Evolutionary conservation across 441 rosid genomes (phyloP), one percentile per base, ranked within the genome.

Genomic region (Eruca vesicaria): DNA sequence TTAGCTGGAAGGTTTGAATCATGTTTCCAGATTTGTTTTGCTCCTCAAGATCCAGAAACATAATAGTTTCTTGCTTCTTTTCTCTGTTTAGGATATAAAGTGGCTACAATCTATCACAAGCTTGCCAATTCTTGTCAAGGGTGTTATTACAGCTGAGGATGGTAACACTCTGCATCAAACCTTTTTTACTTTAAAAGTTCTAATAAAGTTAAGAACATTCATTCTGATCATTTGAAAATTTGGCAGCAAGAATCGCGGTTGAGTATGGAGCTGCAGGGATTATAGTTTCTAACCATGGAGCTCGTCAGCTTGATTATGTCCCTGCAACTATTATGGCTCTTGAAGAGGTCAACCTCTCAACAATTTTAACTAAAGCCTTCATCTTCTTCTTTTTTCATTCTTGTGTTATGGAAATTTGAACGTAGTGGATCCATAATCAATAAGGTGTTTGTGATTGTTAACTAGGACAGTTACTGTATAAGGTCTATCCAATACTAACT

Each of bases 221-320:
- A 29, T 71, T 23, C 0, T 77, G 23, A 63, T 59, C 52, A 20
- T 38, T 71, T 0, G 14, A 26, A 21, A 8, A 0, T 52, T 26
- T 66, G 21, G 65, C 89, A 96, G 98, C 99, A 67, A 87, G 82
- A 79, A 31, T 90, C 65, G 90, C 97, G n/a, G 23, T 96, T 65
- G 88, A 96, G 66, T 68, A 61, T 32, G 98, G 99, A 78, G 97
- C 86, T 72, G 91, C 97, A 2, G 99, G 98, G 68, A 93, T 93
- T 41, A 88, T 96, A 23, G 99, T 96, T 36, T 96, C 98, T 69
- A 96, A 96, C 72, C 99, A 96, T 1, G 99, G 99, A 73, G 99
- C 97, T 21, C 97, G 97, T 60, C 99, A 96, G 74, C 97, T 96
- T 7, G 99, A 96, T 77, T 93, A 88, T 26, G 93, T 86, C 33